These are phyloP conservation scores for Angophora floribunda DNA, from an alignment of 345 rosid genomes.

Conservation along the genomic window DNA sequence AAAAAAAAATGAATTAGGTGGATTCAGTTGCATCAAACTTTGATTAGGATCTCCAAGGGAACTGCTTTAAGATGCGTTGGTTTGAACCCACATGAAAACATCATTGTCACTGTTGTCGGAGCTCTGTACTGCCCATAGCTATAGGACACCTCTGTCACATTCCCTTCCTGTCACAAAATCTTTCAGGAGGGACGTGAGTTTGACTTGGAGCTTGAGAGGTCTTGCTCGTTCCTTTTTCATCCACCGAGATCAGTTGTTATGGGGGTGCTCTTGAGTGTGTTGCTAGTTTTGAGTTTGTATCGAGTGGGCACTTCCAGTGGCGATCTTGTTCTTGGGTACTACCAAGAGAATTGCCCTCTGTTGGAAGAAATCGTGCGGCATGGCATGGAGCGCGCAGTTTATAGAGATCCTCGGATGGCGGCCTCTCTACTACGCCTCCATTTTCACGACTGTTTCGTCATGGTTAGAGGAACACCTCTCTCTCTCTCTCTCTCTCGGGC, in stretches of 20 bases:
- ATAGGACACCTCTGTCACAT: background rate
- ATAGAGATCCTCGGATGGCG: conserved; percentile 68
- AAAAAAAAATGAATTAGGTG: background rate
- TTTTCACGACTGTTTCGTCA: conserved; percentile 80
- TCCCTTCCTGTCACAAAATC: background rate
- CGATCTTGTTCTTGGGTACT: conserved; percentile 39
- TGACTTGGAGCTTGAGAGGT: background rate
- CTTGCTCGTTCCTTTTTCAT: background rate
- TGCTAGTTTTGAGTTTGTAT: conserved; percentile 8
- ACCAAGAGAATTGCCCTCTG: conserved; percentile 67
- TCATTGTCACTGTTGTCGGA: background rate
- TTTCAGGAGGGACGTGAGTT: background rate
- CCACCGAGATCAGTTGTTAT: conserved; percentile 11
- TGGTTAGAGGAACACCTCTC: conserved; percentile 17
- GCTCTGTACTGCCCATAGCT: background rate
- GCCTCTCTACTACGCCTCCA: conserved; percentile 81
- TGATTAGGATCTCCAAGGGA: conserved; percentile 5
- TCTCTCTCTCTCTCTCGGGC: background rate
- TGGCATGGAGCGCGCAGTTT: conserved; percentile 43
- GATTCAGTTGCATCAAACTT: conserved; percentile 35
- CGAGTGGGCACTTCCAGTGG: background rate
- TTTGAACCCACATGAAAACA: conserved; percentile 6
- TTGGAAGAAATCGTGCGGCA: conserved; percentile 58
- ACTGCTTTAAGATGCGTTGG: conserved; percentile 16
- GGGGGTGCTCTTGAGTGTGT: background rate